phyloP scores from a whole-genome alignment of 78 protist genomes.

The Planoprotostelium fungivorum region DNA sequence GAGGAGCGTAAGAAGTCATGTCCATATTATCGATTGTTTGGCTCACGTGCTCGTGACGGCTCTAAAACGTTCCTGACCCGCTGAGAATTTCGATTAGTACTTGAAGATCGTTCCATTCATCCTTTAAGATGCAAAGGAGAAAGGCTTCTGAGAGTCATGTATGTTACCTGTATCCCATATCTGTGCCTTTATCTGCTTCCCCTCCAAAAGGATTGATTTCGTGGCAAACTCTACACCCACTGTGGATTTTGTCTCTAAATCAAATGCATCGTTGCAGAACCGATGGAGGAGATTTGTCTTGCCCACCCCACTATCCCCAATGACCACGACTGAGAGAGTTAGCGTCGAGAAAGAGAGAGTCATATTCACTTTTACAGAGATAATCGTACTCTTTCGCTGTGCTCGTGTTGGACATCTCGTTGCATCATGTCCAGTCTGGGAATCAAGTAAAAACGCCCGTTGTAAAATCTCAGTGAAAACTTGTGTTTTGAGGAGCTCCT shows the following conservation, averaged over 20 bases:
- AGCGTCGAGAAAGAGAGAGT: no score
- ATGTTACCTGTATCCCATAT: constrained; percentile 63
- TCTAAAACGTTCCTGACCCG: constrained; percentile 98
- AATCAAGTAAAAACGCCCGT: no score
- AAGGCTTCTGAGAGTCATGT: no score
- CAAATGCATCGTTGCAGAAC: constrained; percentile 76
- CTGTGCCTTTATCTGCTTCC: constrained; percentile 36
- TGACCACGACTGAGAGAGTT: constrained; percentile 58
- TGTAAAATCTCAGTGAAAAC: no score
- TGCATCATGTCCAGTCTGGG: no score
- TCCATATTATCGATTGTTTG: background rate
- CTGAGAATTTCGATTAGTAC: constrained; percentile 20
- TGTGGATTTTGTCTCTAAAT: constrained; percentile 75
- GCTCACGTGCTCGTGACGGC: constrained; percentile 73
- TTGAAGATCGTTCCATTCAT: background rate
- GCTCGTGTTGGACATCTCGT: no score
- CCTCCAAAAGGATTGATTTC: constrained; percentile 62
- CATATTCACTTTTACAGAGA: no score
- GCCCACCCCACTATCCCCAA: constrained; percentile 58
- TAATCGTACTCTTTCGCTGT: no score
- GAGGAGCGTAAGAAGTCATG: background rate
- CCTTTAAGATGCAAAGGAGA: background rate
- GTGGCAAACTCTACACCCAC: constrained; percentile 89
- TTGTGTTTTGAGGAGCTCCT: no score
- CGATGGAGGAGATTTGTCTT: constrained; percentile 74